phyloP scores from a whole-genome alignment of 139 green algal species.

The Marvania coccoides region DNA sequence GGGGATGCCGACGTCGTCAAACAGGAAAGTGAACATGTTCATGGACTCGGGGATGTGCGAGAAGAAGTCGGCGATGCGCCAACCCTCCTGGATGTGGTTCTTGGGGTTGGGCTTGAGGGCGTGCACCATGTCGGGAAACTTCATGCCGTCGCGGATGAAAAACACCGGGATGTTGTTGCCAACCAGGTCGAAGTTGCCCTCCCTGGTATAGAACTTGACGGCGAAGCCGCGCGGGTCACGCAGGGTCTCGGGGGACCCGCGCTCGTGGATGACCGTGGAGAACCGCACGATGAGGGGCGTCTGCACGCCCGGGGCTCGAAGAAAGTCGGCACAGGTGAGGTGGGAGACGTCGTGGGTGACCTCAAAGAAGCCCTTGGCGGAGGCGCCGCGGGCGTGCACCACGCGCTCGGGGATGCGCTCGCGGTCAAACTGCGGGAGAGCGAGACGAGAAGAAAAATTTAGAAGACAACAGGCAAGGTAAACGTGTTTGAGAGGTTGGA shows the following conservation, averaged over 20 bases:
- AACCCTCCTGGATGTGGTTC: slow-evolving; percentile 90
- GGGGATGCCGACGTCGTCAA: slow-evolving; percentile 88
- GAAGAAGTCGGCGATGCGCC: slow-evolving; percentile 96
- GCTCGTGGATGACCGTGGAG: slow-evolving; percentile 84
- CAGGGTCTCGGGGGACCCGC: slow-evolving; percentile 82
- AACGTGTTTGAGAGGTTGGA: background rate
- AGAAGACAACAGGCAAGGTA: background rate
- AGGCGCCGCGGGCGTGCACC: slow-evolving; percentile 86
- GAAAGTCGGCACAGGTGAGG: slow-evolving; percentile 91
- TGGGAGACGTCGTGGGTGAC: slow-evolving; percentile 93
- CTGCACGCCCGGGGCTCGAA: slow-evolving; percentile 85
- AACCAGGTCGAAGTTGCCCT: slow-evolving; percentile 86
- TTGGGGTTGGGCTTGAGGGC: slow-evolving; percentile 95
- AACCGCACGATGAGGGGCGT: slow-evolving; percentile 92
- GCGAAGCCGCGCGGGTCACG: slow-evolving; percentile 91
- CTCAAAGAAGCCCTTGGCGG: slow-evolving; percentile 97
- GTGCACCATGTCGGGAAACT: slow-evolving; percentile 96
- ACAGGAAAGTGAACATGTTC: slow-evolving; percentile 94
- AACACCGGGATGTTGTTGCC: slow-evolving; percentile 94
- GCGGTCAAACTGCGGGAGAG: slow-evolving; percentile 66
- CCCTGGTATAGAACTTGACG: slow-evolving; percentile 95
- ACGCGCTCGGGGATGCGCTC: slow-evolving; percentile 95
- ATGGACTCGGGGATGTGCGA: slow-evolving; percentile 83
- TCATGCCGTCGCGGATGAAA: slow-evolving; percentile 89
- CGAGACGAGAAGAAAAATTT: background rate